Base-by-base conservation (phyloP, 176 grass and related monocot genomes). In the Oryza punctata region DNA sequence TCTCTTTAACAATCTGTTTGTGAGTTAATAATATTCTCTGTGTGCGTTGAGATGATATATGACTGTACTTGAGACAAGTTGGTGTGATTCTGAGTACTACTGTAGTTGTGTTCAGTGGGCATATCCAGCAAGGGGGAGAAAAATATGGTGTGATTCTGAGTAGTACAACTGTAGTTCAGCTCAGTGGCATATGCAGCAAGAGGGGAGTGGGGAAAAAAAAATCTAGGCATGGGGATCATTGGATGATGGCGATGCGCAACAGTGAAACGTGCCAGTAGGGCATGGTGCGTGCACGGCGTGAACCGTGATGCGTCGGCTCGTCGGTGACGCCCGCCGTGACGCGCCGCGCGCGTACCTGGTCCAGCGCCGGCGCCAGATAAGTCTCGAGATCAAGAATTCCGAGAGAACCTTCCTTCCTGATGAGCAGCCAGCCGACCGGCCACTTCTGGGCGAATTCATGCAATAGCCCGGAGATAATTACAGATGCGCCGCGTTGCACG, bases 271-370 rank as follows among this genome's bases (percentile, higher is more conserved):
- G 87, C 14, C 49, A 6, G 43, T 41, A 30, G 37, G 26, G 52
- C 65, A 43, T 23, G 52, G 25, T 64, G 69, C 66, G 14, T 24
- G 25, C 16, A 49, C 37, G 28, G 72, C 72, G 8, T 9, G 14
- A 61, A 24, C 4, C 19, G 15, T 54, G 52, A 37, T 24, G 77
- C 60, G 18, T 24, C 43, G 61, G 69, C 43, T 7, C 69, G 30
- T 12, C 44, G 70, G 10, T 81, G 78, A 90, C 78, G 77, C 49
- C 59, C 57, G 57, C 74, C 29, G 32, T 83, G 82, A 85, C 50
- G n/a, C n/a, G n/a, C n/a, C n/a, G n/a, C n/a, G 82, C 29, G 30
- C 38, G 82, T 23, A 40, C 26, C 13, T 38, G 23, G 57, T 8
- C 10, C 69, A 25, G 19, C 12, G 7, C 26, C 35, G 63, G 19